Percentiles rank a stretch among this genome's conserved stretches.
Evolutionary conservation across 208 protist genomes (phyloP).

Genomic region (Angomonas ambiguus): DNA sequence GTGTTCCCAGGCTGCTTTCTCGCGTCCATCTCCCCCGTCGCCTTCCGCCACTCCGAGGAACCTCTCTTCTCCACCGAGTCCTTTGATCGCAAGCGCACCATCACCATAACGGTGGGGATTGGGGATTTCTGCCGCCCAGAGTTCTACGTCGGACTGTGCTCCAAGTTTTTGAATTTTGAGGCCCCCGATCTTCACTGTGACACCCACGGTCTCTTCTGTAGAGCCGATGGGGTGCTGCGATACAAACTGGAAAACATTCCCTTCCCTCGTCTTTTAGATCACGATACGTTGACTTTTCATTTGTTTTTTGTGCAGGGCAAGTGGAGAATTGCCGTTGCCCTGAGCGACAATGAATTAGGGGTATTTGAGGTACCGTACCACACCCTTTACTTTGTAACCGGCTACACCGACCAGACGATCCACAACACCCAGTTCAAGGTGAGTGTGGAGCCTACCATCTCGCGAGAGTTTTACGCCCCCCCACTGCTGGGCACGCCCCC

Average conservation of each 20-base stretch:
- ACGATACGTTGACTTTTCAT: conserved; percentile 35
- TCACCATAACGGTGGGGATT: conserved; percentile 17
- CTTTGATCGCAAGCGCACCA: neutral
- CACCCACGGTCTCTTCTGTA: conserved; percentile 28
- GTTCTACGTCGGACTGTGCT: conserved; percentile 35
- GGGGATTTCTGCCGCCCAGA: conserved; percentile 14
- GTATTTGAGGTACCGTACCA: conserved; percentile 20
- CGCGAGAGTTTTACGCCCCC: conserved; percentile 3
- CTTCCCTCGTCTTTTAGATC: conserved; percentile 32
- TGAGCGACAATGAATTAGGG: conserved; percentile 43
- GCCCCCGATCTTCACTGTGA: conserved; percentile 16
- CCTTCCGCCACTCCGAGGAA: conserved; percentile 13
- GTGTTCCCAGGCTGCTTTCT: conserved; percentile 1
- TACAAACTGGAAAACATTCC: conserved; percentile 19
- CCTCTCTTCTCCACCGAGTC: conserved; percentile 14
- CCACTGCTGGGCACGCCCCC: neutral
- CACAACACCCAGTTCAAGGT: neutral
- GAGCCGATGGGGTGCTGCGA: conserved; percentile 27
- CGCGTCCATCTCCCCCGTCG: neutral
- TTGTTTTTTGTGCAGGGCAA: conserved; percentile 35
- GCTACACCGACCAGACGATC: conserved; percentile 13
- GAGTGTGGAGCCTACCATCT: neutral
- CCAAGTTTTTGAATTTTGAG: conserved; percentile 9
- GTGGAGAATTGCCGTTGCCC: conserved; percentile 35
- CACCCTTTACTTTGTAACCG: conserved; percentile 33